These are phyloP conservation scores for Hortiboletus rubellus DNA, from an alignment of 1,284 basidiomycete genomes.

Conservation along the genomic window DNA sequence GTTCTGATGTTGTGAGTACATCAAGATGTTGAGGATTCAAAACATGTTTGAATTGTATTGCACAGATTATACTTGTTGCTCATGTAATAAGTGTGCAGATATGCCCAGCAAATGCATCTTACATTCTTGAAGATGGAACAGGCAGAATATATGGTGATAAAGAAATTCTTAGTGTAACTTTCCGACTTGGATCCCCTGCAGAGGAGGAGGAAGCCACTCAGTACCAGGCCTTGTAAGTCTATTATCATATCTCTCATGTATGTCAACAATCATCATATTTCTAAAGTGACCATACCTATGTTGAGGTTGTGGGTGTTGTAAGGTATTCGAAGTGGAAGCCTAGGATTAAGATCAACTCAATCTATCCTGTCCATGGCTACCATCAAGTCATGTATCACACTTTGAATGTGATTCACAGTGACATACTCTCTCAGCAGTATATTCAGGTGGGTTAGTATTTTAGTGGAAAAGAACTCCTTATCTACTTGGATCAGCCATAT, in stretches of 20 bases:
- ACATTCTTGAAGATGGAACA: constrained; percentile 33
- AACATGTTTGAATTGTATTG: neutral
- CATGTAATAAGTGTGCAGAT: constrained; percentile 19
- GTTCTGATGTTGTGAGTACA: constrained; percentile 19
- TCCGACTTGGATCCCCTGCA: neutral
- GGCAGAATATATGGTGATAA: constrained; percentile 24
- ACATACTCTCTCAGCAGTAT: constrained; percentile 5
- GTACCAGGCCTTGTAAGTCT: constrained; percentile 18
- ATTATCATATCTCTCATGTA: neutral
- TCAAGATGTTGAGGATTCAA: neutral
- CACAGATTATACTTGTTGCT: constrained; percentile 26
- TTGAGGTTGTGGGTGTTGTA: constrained; percentile 14
- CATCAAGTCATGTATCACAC: constrained; percentile 31
- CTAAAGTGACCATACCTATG: constrained; percentile 22
- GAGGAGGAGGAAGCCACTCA: constrained; percentile 14
- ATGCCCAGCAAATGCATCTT: neutral
- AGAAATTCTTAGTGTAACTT: neutral
- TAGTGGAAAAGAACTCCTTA: neutral
- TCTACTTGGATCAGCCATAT: constrained; percentile 6
- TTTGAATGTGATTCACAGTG: constrained; percentile 23
- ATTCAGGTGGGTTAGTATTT: constrained; percentile 11
- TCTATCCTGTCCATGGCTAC: constrained; percentile 19
- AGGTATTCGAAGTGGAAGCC: neutral
- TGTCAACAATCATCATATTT: neutral
- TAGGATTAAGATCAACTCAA: constrained; percentile 12